Percentiles rank a stretch among this genome's conserved stretches.
These are phyloP conservation scores for Fusarium denticulatum DNA, from an alignment of 2,329 filamentous ascomycete species.

Conservation along the genomic window DNA sequence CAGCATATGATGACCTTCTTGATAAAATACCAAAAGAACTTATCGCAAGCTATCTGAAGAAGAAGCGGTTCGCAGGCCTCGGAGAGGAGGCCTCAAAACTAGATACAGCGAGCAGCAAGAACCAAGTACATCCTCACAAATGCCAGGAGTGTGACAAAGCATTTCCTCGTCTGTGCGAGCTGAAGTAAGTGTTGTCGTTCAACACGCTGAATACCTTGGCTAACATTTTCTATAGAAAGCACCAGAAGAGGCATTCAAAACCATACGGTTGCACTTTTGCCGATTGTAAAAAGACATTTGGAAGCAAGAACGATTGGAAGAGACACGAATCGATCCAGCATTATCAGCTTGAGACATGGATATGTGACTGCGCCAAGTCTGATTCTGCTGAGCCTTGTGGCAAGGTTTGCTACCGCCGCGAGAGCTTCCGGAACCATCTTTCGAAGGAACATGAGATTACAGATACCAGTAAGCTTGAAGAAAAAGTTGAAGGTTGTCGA, in stretches of 20 bases:
- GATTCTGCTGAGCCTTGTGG: constrained; percentile 57
- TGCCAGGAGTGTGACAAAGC: constrained; percentile 58
- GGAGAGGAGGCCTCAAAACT: constrained; percentile 15
- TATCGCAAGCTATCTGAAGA: constrained; percentile 47
- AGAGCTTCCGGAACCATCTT: constrained; percentile 72
- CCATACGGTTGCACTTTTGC: constrained; percentile 85
- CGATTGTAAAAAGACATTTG: constrained; percentile 77
- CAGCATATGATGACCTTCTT: constrained; percentile 38
- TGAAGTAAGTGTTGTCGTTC: constrained; percentile 58
- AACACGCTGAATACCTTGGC: not conserved
- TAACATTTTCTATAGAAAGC: constrained; percentile 70
- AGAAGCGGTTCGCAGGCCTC: constrained; percentile 2
- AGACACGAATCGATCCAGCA: constrained; percentile 88
- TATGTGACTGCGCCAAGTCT: constrained; percentile 62
- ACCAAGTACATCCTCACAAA: constrained; percentile 18
- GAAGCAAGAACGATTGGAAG: constrained; percentile 96
- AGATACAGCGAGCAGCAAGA: constrained; percentile 20
- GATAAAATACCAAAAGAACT: constrained; percentile 45
- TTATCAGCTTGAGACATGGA: constrained; percentile 75
- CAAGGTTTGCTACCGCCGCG: constrained; percentile 66
- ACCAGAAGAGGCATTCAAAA: constrained; percentile 80
- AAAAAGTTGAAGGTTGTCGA: constrained; percentile 62
- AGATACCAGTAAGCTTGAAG: constrained; percentile 49
- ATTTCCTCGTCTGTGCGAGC: constrained; percentile 63
- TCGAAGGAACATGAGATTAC: constrained; percentile 56